phyloP scores from a whole-genome alignment of 305 asterid genomes.

The Plantago coronopus region DNA sequence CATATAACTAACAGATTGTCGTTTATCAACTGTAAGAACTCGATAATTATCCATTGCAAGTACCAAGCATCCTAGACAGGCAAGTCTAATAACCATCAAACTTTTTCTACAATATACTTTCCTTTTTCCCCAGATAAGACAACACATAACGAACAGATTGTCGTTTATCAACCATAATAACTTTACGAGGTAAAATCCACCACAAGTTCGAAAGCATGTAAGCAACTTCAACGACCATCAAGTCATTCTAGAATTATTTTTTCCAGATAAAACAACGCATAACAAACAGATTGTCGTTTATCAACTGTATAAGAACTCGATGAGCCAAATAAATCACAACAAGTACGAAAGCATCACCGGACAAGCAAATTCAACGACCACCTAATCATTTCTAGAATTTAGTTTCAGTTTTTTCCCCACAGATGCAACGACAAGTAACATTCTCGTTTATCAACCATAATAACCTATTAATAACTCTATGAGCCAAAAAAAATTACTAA shows the following conservation, averaged over 20 bases:
- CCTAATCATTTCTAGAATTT: not conserved
- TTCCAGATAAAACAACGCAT: conserved; percentile 8
- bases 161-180: not conserved
- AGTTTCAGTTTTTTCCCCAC: not conserved
- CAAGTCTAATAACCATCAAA: not conserved
- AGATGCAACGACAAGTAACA: too few species aligned
- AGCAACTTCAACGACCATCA: not conserved
- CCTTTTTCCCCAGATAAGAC: conserved; percentile 4
- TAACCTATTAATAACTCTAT: too few species aligned
- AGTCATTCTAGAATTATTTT: not conserved
- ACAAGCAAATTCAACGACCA: not conserved
- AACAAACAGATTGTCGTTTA: conserved; percentile 5
- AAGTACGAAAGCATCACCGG: not conserved
- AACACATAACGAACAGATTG: conserved; percentile 8
- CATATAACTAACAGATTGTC: too few species aligned
- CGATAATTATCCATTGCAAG: too few species aligned
- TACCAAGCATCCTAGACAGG: too few species aligned
- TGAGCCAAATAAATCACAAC: not conserved
- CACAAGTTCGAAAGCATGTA: too few species aligned
- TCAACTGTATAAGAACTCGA: not conserved
- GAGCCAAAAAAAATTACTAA: too few species aligned
- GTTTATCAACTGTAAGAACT: too few species aligned
- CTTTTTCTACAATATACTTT: conserved; percentile 1
- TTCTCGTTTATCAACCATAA: not conserved
- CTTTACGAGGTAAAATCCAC: too few species aligned